Evolutionary conservation across 345 rosid species (phyloP), one percentile per base, ranked within the genome.

Genomic region (Lenwebbia sp.): DNA sequence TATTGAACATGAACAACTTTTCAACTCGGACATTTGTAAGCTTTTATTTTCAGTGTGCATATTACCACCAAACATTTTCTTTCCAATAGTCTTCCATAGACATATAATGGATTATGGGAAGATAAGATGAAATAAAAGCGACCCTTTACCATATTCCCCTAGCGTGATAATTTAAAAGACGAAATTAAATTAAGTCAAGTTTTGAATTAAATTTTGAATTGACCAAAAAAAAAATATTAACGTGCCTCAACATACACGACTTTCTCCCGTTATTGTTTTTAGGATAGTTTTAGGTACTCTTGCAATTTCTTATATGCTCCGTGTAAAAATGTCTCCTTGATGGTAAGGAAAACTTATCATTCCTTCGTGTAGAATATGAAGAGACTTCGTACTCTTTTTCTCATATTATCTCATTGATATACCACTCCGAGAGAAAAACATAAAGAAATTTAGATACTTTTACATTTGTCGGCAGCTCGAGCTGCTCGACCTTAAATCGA

Each of bases 41-140:
- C 78, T 17, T 70, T 33, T 1, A 2, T 33, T 37, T 7, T 9
- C 40, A 37, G 10, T 9, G 47, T 65, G 76, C 25, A 65, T 33
- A 62, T 30, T 9, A 17, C 41, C 1, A 30, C 23, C 17, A 33
- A 70, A 33, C 13, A 70, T 33, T 70, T 33, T 70, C 25, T 33
- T 70, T 17, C 10, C 13, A 0, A 0, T 33, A 33, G 44, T 70
- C 47, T 40, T 17, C 40, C 10, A 2, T 0, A 33, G 1, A 5
- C 25, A 33, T 21, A 33, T 19, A 9, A 33, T 9, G 5, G 41
- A 65, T 65, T 8, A 65, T 0, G 1, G 44, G 13, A 40, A 33
- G 25, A 70, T 0, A 55, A 23, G 58, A 55, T 4, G n/a, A 55
- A 55, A 23, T 9, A 23, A 7, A 2, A 10, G 21, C 4, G 30